Evolutionary conservation across 345 rosid genomes (phyloP).

Genomic region (Rhodomyrtus tomentosa): DNA sequence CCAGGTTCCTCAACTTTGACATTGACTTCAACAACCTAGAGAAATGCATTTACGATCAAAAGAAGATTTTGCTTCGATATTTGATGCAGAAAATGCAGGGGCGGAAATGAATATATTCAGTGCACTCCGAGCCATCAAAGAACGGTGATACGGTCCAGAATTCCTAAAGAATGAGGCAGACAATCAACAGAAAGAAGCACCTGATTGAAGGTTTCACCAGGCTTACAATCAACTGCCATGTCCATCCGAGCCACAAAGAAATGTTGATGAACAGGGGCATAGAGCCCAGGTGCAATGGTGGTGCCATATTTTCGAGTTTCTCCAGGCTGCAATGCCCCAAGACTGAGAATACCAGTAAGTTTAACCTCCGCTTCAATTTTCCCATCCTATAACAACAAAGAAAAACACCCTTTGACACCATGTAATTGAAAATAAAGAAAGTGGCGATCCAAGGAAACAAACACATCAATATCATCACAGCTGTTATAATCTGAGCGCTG

Average conservation of each 20-base stretch:
- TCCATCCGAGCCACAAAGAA: slow-evolving; percentile 73
- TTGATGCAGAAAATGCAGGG: not conserved
- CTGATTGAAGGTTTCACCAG: slow-evolving; percentile 65
- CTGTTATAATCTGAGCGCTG: not conserved
- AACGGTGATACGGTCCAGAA: not conserved
- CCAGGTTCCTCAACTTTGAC: slow-evolving; percentile 68
- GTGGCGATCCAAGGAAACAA: not conserved
- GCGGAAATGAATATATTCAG: not conserved
- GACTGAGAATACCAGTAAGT: slow-evolving; percentile 64
- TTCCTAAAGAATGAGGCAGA: not conserved
- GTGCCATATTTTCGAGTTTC: slow-evolving; percentile 67
- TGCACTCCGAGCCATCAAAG: not conserved
- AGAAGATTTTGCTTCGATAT: not conserved
- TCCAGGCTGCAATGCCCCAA: slow-evolving; percentile 67
- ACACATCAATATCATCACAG: not conserved
- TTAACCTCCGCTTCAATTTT: slow-evolving; percentile 76
- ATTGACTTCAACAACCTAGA: slow-evolving; percentile 57
- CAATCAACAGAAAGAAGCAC: slow-evolving; percentile 4
- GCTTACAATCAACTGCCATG: slow-evolving; percentile 70
- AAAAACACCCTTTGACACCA: not conserved
- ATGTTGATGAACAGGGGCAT: slow-evolving; percentile 79
- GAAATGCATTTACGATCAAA: not conserved
- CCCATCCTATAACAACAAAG: slow-evolving; percentile 36
- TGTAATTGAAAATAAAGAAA: not conserved
- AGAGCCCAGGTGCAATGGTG: slow-evolving; percentile 66